Evolutionary conservation across 1,284 basidiomycete genomes (phyloP).

Genomic region (Fomitopsis pinicola): DNA sequence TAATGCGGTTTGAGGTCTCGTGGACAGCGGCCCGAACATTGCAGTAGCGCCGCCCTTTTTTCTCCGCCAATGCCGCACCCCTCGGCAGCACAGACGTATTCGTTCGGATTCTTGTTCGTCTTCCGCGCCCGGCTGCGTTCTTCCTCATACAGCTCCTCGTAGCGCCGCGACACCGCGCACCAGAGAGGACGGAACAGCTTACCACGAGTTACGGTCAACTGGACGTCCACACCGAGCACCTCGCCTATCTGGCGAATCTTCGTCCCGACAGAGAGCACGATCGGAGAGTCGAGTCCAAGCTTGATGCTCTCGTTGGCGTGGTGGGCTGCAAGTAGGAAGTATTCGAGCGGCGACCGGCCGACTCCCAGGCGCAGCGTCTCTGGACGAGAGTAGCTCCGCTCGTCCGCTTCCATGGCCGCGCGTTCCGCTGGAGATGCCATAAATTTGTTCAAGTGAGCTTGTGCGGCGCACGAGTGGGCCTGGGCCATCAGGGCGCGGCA

Average conservation of each 20-base stretch:
- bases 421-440: background rate
- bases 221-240: constrained; percentile 2
- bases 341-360: constrained; percentile 4
- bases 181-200: constrained; percentile 6
- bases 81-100: background rate
- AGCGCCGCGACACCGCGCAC: constrained; percentile 2
- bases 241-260: constrained; percentile 5
- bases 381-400: constrained; percentile 3
- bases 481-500: constrained; percentile 1
- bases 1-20: constrained; percentile 11
- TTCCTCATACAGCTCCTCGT: background rate
- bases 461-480: constrained; percentile 10
- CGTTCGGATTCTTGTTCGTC: background rate
- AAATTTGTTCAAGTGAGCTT: constrained; percentile 7
- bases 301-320: constrained; percentile 11
- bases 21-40: constrained; percentile 9
- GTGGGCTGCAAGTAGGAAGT: constrained; percentile 2
- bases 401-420: background rate
- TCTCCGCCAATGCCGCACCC: background rate
- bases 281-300: constrained; percentile 7
- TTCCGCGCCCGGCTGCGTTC: background rate
- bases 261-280: constrained; percentile 4
- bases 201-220: background rate
- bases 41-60: background rate
- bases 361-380: background rate